Evolutionary conservation across 805 yeast genomes (phyloP).

Genomic region (Ogataea naganishii): DNA sequence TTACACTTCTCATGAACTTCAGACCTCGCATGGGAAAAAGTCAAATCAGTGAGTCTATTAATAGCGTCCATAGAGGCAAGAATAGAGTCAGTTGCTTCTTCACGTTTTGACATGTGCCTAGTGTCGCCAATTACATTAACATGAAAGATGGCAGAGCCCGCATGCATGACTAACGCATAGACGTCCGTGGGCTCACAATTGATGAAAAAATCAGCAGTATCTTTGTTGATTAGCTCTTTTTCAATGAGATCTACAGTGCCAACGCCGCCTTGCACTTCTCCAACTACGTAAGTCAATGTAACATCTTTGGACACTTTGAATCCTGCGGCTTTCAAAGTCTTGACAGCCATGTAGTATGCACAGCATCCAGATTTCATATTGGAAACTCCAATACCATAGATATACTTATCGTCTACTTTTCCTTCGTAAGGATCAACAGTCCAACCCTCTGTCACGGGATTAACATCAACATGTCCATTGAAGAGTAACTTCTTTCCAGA

Average conservation of each 20-base stretch:
- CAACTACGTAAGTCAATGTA: constrained; percentile 19
- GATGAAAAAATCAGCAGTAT: constrained; percentile 20
- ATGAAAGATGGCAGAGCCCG: constrained; percentile 21
- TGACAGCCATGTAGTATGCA: constrained; percentile 25
- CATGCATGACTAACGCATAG: constrained; percentile 21
- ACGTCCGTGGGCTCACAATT: constrained; percentile 25
- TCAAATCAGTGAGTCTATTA: constrained; percentile 16
- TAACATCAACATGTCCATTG: constrained; percentile 25
- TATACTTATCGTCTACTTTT: constrained; percentile 15
- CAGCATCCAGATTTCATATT: constrained; percentile 25
- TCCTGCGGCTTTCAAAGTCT: constrained; percentile 20
- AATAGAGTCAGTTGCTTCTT: constrained; percentile 24
- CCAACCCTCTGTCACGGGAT: constrained; percentile 25
- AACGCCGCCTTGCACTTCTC: constrained; percentile 23
- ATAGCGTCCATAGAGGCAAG: constrained; percentile 22
- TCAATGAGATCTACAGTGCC: constrained; percentile 22
- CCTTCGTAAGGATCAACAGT: constrained; percentile 24
- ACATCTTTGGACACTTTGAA: constrained; percentile 19
- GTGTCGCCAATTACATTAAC: constrained; percentile 22
- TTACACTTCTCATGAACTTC: constrained; percentile 18
- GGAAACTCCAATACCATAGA: constrained; percentile 24
- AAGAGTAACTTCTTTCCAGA: constrained; percentile 16
- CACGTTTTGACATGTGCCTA: constrained; percentile 23
- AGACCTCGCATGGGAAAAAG: constrained; percentile 15
- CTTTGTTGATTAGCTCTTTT: constrained; percentile 14